Conservation (phyloP, 2,329 filamentous ascomycete genomes). For the Cadophora luteo-olivacea region DNA sequence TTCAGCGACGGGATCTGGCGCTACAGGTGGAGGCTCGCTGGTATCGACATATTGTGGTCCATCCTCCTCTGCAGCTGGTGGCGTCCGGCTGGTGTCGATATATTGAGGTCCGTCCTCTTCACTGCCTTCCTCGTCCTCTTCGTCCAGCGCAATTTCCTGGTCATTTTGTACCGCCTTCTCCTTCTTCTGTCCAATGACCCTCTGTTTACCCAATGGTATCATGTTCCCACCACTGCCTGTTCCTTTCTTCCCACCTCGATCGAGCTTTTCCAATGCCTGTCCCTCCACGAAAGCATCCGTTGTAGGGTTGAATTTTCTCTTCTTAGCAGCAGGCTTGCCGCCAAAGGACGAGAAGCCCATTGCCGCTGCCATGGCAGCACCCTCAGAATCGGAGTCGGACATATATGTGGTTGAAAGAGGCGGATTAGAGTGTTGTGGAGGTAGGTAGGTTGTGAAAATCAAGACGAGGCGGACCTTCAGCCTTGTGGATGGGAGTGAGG, state of each 20-base stretch:
- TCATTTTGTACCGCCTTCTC: conserved; percentile 23
- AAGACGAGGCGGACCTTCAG: conserved; percentile 14
- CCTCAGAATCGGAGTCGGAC: conserved; percentile 30
- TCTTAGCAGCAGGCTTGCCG: conserved; percentile 60
- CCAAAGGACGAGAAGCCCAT: conserved; percentile 81
- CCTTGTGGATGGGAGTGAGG: conserved; percentile 5
- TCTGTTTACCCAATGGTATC: conserved; percentile 42
- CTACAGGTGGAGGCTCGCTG: conserved; percentile 20
- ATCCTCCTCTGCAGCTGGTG: conserved; percentile 36
- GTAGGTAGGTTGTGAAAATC: not conserved
- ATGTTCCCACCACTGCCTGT: conserved; percentile 43
- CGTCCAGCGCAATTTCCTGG: conserved; percentile 38
- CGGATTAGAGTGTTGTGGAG: not conserved
- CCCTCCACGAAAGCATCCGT: conserved; percentile 56
- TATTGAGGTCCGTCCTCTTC: conserved; percentile 32
- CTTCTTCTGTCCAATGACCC: conserved; percentile 34
- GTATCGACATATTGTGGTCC: conserved; percentile 25
- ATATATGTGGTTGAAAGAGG: conserved; percentile 6
- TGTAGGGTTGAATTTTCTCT: conserved; percentile 68
- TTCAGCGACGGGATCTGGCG: conserved; percentile 4
- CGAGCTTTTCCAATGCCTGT: conserved; percentile 41
- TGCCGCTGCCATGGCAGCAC: conserved; percentile 52
- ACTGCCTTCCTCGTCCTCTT: conserved; percentile 32
- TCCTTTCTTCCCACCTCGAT: conserved; percentile 44
- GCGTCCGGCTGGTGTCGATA: conserved; percentile 38